Conservation (phyloP, 31 red algal species). For the Asparagopsis taxiformis region DNA sequence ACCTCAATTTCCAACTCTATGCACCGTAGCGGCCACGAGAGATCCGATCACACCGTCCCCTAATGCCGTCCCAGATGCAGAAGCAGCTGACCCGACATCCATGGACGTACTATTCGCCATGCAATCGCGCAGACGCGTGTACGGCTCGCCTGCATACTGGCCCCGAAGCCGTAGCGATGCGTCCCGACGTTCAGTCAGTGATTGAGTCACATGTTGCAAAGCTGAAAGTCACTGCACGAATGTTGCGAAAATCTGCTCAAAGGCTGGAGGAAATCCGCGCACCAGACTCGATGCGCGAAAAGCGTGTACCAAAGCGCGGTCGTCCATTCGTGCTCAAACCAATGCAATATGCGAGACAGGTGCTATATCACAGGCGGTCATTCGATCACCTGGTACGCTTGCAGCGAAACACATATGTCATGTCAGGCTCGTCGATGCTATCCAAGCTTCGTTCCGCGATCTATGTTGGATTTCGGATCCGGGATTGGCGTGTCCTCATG, state of each 20-base stretch:
- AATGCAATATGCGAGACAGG: slow-evolving; percentile 6
- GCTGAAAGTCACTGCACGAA: too few species aligned
- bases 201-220: too few species aligned
- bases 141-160: too few species aligned
- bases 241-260: slow-evolving; percentile 8
- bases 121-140: too few species aligned
- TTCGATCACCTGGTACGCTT: slow-evolving; percentile 35
- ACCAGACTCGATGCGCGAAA: neutral
- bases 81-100: too few species aligned
- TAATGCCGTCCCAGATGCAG: too few species aligned
- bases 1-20: too few species aligned
- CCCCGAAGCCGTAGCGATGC: too few species aligned
- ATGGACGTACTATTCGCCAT: too few species aligned
- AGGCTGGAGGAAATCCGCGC: neutral
- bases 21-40: too few species aligned
- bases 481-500: slow-evolving; percentile 33
- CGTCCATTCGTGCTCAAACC: slow-evolving; percentile 19
- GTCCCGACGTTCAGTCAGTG: too few species aligned
- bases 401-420: slow-evolving; percentile 38
- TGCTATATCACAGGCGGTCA: slow-evolving; percentile 26
- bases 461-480: slow-evolving; percentile 44
- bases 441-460: slow-evolving; percentile 14
- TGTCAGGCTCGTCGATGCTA: slow-evolving; percentile 29
- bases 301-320: neutral
- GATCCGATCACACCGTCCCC: too few species aligned